These are phyloP conservation scores for Westerdykella aurantiaca DNA, from an alignment of 2,329 filamentous ascomycete genomes.

Conservation along the genomic window DNA sequence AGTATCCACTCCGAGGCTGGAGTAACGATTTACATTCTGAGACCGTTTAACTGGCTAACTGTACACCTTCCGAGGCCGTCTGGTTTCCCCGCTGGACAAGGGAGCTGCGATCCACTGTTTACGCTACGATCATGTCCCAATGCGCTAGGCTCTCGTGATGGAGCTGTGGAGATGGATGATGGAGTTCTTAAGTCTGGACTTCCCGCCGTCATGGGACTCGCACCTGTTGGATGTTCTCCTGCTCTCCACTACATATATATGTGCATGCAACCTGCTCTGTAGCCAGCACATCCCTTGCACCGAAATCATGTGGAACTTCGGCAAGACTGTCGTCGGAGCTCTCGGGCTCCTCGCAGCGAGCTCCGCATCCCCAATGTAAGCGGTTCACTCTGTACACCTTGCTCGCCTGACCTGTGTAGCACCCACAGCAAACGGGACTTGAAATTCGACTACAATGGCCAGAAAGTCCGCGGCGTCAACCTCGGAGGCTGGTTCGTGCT, in stretches of 20 bases:
- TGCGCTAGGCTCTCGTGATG: constrained; percentile 10
- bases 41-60: neutral
- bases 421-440: constrained; percentile 26
- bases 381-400: neutral
- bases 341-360: constrained; percentile 27
- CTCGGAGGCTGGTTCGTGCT: constrained; percentile 60
- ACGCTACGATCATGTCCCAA: constrained; percentile 13
- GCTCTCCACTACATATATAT: constrained; percentile 4
- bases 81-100: neutral
- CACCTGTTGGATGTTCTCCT: too few species aligned
- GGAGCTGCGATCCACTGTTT: constrained; percentile 7
- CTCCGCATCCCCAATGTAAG: constrained; percentile 30
- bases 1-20: constrained; percentile 4
- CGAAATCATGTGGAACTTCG: constrained; percentile 24
- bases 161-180: constrained; percentile 4
- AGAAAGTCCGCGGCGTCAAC: constrained; percentile 60
- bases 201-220: constrained; percentile 5
- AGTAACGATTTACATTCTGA: constrained; percentile 16
- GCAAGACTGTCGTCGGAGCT: constrained; percentile 12
- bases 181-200: constrained; percentile 10
- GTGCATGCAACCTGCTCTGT: constrained; percentile 5
- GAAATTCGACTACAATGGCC: constrained; percentile 48
- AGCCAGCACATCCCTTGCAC: constrained; percentile 5
- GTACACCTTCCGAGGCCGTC: neutral
- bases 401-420: constrained; percentile 9